Percentiles rank a stretch among this genome's conserved stretches.
These are phyloP conservation scores for Phlyctochytrium arcticum DNA, from an alignment of 192 early-diverging fungal species.

Conservation along the genomic window DNA sequence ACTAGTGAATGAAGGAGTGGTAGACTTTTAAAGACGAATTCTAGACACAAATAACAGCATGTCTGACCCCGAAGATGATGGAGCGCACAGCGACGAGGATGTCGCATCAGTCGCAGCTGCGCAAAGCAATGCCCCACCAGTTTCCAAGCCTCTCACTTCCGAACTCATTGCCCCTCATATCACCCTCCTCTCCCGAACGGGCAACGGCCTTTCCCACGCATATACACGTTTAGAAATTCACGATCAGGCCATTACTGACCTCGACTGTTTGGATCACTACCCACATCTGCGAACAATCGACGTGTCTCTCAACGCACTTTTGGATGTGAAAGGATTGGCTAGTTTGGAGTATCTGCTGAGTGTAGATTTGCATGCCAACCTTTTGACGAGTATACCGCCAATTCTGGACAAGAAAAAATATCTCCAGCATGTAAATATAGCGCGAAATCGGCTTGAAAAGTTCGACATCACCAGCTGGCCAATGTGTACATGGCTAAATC, in stretches of 20 bases:
- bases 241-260: conserved; percentile 34
- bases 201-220: conserved; percentile 48
- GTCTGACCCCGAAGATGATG: no score
- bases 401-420: conserved; percentile 43
- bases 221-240: conserved; percentile 50
- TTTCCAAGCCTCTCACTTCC: neutral
- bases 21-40: no score
- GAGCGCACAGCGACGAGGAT: no score
- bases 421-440: conserved; percentile 46
- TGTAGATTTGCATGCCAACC: conserved; percentile 42
- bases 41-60: no score
- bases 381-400: conserved; percentile 32
- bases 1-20: no score
- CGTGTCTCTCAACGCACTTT: conserved; percentile 40
- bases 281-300: conserved; percentile 51
- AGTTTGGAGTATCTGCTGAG: conserved; percentile 45
- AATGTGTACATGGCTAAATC: conserved; percentile 42
- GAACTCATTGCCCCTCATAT: conserved; percentile 30
- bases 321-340: conserved; percentile 31
- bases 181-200: conserved; percentile 49
- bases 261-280: conserved; percentile 40
- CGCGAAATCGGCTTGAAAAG: conserved; percentile 36
- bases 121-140: no score
- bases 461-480: conserved; percentile 37
- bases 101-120: no score